Evolutionary conservation across 2,329 filamentous ascomycete genomes (phyloP), one percentile per base, ranked within the genome.

Genomic region (Aspergillus clavatus): DNA sequence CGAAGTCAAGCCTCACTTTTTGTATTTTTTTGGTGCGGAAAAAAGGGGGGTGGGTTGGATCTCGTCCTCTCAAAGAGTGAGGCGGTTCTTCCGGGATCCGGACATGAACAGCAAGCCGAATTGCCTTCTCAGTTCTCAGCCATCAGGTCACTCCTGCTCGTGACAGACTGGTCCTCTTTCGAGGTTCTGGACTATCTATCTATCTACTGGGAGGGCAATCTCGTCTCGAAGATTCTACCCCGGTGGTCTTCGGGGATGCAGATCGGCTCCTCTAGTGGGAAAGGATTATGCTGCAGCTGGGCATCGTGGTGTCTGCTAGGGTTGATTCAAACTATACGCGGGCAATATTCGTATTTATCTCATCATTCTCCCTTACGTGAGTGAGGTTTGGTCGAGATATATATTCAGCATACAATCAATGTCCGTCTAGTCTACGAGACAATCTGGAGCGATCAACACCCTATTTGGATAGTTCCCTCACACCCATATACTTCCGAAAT

Each of bases 1-100:
- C 27, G 27, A 48, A 43, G 45, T 45, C 53, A 57, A 55, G 56
- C 56, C 56, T 59, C 56, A 59, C 55, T 56, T 56, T 35, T 35
- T n/a, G n/a, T n/a, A 16, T 35, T 35, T 53, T 52, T 42, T 46
- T 42, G 29, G 35, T 27, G 42, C 43, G 7, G 19, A 59, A 62
- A 59, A 62, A 57, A 52, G 52, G 57, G 58, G 65, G 65, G 62
- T 60, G 52, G 51, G 45, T 43, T 29, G 31, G 19, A 35, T 35
- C 41, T 57, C 50, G 45, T 56, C 47, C 44, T 45, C 36, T 41
- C 48, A 57, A 60, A 57, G 54, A 66, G 63, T 66, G 63, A 65
- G 63, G 63, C 63, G 61, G 48, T 46, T 50, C 55, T 42, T 42
- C 51, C 53, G 53, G 52, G 50, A 52, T 56, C 54, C 48, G 50